Conservation (phyloP, 2,329 filamentous ascomycete genomes). For the Arthrinium phaeospermum region DNA sequence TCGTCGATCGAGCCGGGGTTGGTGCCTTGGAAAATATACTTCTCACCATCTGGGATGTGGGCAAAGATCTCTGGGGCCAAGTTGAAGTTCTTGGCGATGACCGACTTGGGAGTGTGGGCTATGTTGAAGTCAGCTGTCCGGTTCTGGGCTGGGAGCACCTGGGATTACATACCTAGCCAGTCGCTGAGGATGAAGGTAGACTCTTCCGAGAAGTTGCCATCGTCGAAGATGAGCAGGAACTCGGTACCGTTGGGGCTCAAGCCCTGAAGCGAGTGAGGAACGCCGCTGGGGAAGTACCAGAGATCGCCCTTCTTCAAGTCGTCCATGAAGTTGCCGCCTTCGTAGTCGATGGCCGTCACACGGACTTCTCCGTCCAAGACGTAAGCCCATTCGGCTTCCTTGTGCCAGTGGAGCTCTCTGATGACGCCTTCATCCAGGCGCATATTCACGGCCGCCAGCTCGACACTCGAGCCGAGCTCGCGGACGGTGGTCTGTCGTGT, state of each 20-base stretch:
- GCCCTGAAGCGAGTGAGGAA: slow-evolving; percentile 79
- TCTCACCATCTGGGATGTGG: slow-evolving; percentile 68
- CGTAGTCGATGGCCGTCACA: slow-evolving; percentile 74
- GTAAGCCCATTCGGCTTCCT: slow-evolving; percentile 80
- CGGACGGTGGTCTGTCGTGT: slow-evolving; percentile 74
- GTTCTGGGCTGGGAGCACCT: slow-evolving; percentile 25
- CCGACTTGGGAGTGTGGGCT: slow-evolving; percentile 74
- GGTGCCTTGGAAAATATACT: slow-evolving; percentile 79
- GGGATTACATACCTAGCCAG: slow-evolving; percentile 62
- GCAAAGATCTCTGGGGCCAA: slow-evolving; percentile 73
- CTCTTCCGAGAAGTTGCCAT: slow-evolving; percentile 58
- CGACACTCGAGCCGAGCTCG: slow-evolving; percentile 68
- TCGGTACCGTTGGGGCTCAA: slow-evolving; percentile 69
- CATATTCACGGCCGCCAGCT: slow-evolving; percentile 81
- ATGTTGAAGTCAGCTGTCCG: neutral
- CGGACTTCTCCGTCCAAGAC: slow-evolving; percentile 74
- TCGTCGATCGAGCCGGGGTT: slow-evolving; percentile 68
- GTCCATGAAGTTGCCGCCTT: slow-evolving; percentile 79
- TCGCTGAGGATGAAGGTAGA: slow-evolving; percentile 77
- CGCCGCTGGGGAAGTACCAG: slow-evolving; percentile 81
- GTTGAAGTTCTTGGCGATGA: slow-evolving; percentile 78
- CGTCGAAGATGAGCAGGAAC: slow-evolving; percentile 61
- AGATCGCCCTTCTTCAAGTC: slow-evolving; percentile 78
- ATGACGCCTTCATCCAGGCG: slow-evolving; percentile 74
- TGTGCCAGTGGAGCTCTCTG: slow-evolving; percentile 82